phyloP scores from a whole-genome alignment of 805 yeast species.

The Phaffomyces opuntiae region DNA sequence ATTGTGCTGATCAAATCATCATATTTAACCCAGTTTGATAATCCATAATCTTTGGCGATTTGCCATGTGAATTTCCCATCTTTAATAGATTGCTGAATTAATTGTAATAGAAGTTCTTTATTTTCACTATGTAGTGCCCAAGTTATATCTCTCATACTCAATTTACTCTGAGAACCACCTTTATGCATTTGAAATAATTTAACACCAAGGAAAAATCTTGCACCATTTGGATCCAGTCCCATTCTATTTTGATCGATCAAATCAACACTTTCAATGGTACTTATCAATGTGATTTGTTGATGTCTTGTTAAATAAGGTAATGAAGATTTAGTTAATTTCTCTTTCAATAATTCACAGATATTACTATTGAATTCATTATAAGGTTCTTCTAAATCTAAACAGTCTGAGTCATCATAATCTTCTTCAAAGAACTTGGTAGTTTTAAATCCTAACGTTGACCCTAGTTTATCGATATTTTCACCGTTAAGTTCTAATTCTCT shows the following conservation, averaged over 20 bases:
- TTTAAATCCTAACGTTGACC: constrained; percentile 26
- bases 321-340: constrained; percentile 54
- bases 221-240: constrained; percentile 45
- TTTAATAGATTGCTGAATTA: constrained; percentile 37
- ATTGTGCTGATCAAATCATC: constrained; percentile 41
- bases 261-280: constrained; percentile 58
- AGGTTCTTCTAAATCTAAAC: constrained; percentile 27
- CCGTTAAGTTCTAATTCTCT: constrained; percentile 44
- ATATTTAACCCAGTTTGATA: constrained; percentile 63
- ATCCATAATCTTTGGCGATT: constrained; percentile 49
- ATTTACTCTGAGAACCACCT: constrained; percentile 39
- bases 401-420: background rate
- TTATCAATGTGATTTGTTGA: constrained; percentile 77
- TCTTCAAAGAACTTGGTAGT: constrained; percentile 22
- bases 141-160: constrained; percentile 72
- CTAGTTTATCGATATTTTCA: constrained; percentile 15
- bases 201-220: constrained; percentile 64
- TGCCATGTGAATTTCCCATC: constrained; percentile 51
- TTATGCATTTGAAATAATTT: constrained; percentile 54
- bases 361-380: constrained; percentile 33
- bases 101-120: constrained; percentile 54
- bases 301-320: constrained; percentile 83
- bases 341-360: constrained; percentile 43
- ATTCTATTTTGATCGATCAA: constrained; percentile 39
- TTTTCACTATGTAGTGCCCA: constrained; percentile 87